Evolutionary conservation across 2,329 filamentous ascomycete genomes (phyloP).

Genomic region (Elsinoe batatas): DNA sequence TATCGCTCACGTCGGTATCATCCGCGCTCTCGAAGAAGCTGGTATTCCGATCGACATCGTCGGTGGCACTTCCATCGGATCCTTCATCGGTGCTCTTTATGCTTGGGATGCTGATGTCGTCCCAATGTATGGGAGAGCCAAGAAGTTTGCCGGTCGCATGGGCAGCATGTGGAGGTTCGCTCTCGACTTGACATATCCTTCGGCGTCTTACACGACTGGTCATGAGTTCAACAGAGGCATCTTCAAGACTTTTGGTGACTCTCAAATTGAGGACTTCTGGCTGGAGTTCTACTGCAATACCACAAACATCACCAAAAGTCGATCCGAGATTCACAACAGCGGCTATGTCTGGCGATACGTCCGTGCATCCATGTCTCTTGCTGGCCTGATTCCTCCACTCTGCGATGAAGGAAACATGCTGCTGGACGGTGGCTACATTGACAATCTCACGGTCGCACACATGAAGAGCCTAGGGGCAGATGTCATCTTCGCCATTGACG

Average conservation of each 20-base stretch:
- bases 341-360: conserved; percentile 98
- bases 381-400: conserved; percentile 80
- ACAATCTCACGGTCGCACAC: conserved; percentile 92
- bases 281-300: conserved; percentile 98
- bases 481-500: conserved; percentile 90
- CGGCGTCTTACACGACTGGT: conserved; percentile 92
- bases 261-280: conserved; percentile 98
- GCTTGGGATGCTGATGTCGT: conserved; percentile 94
- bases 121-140: conserved; percentile 90
- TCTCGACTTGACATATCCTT: conserved; percentile 89
- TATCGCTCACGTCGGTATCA: conserved; percentile 87
- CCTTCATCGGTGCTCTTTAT: conserved; percentile 91
- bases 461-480: conserved; percentile 94
- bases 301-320: conserved; percentile 92
- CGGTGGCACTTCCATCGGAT: conserved; percentile 90
- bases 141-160: conserved; percentile 98
- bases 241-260: conserved; percentile 95
- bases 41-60: conserved; percentile 93
- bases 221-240: conserved; percentile 99
- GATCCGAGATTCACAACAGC: conserved; percentile 85
- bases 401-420: conserved; percentile 97
- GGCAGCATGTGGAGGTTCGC: conserved; percentile 98
- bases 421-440: conserved; percentile 90
- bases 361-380: conserved; percentile 90
- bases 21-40: conserved; percentile 87